Evolutionary conservation across 805 yeast genomes (phyloP).

Genomic region (Metschnikowia aberdeeniae): DNA sequence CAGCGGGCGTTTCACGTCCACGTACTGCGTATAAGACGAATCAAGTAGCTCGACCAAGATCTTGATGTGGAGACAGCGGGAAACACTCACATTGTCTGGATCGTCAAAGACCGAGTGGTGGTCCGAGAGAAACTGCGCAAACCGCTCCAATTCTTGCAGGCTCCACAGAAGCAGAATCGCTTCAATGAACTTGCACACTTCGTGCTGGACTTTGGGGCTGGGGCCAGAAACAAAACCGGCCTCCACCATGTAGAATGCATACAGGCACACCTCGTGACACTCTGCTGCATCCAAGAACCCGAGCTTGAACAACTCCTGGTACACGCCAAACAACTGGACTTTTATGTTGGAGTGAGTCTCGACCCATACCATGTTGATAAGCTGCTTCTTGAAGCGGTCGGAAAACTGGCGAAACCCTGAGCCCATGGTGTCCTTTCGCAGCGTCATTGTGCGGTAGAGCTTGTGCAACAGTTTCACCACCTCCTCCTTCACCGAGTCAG

Average conservation of each 20-base stretch:
- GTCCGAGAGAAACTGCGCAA: slow-evolving; percentile 27
- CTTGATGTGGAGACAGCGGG: slow-evolving; percentile 21
- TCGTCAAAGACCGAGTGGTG: slow-evolving; percentile 23
- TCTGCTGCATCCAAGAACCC: slow-evolving; percentile 67
- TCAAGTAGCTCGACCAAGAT: slow-evolving; percentile 15
- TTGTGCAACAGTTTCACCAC: slow-evolving; percentile 53
- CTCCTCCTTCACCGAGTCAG: slow-evolving; percentile 57
- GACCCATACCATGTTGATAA: slow-evolving; percentile 51
- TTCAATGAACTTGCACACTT: slow-evolving; percentile 54
- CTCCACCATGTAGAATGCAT: slow-evolving; percentile 18
- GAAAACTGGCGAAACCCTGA: slow-evolving; percentile 75
- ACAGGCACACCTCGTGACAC: slow-evolving; percentile 17
- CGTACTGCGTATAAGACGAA: slow-evolving; percentile 10
- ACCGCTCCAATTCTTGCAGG: slow-evolving; percentile 33
- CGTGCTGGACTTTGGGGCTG: slow-evolving; percentile 32
- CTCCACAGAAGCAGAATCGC: slow-evolving; percentile 39
- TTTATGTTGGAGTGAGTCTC: slow-evolving; percentile 54
- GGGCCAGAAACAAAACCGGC: neutral
- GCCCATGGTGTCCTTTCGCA: slow-evolving; percentile 27
- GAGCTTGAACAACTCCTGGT: slow-evolving; percentile 51
- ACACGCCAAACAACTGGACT: slow-evolving; percentile 44
- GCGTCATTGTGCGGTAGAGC: slow-evolving; percentile 35
- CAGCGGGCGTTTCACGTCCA: slow-evolving; percentile 1
- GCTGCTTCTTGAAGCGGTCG: slow-evolving; percentile 62
- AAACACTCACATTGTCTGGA: slow-evolving; percentile 18